phyloP scores from a whole-genome alignment of 768 basidiomycete species.

The Kwoniella bestiolae region DNA sequence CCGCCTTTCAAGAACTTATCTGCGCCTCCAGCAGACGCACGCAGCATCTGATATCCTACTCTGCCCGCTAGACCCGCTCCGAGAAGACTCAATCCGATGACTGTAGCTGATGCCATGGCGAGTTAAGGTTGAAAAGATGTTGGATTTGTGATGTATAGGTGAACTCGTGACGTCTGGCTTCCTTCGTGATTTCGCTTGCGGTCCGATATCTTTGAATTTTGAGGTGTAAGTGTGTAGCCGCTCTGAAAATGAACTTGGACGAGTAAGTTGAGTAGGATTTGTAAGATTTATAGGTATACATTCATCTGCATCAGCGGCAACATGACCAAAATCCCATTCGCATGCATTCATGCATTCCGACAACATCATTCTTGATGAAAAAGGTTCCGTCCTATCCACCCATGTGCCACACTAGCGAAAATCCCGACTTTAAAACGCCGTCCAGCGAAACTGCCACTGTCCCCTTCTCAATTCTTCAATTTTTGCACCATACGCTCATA shows the following conservation, averaged over 20 bases:
- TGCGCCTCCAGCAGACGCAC: constrained; percentile 60
- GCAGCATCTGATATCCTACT: constrained; percentile 43
- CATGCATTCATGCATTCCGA: neutral
- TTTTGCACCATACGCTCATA: neutral
- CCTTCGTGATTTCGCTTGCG: too few species aligned
- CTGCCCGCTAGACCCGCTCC: constrained; percentile 54
- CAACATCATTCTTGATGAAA: neutral
- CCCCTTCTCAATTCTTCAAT: neutral
- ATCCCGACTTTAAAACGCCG: constrained; percentile 4
- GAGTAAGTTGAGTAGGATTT: too few species aligned
- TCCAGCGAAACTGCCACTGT: constrained; percentile 30
- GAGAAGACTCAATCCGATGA: constrained; percentile 51
- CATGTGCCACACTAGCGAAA: constrained; percentile 25
- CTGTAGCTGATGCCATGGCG: constrained; percentile 50
- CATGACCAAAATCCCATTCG: neutral
- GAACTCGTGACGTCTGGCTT: neutral
- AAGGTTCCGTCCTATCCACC: neutral
- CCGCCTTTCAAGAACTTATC: constrained; percentile 92
- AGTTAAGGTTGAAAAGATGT: neutral
- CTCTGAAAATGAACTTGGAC: too few species aligned
- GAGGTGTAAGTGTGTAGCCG: too few species aligned
- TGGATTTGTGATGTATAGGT: neutral
- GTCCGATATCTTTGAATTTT: neutral
- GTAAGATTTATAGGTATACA: too few species aligned
- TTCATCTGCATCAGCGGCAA: neutral